Evolutionary conservation across 192 early-diverging fungal species (phyloP), one percentile per base, ranked within the genome.

Genomic region (Podila epicladia): DNA sequence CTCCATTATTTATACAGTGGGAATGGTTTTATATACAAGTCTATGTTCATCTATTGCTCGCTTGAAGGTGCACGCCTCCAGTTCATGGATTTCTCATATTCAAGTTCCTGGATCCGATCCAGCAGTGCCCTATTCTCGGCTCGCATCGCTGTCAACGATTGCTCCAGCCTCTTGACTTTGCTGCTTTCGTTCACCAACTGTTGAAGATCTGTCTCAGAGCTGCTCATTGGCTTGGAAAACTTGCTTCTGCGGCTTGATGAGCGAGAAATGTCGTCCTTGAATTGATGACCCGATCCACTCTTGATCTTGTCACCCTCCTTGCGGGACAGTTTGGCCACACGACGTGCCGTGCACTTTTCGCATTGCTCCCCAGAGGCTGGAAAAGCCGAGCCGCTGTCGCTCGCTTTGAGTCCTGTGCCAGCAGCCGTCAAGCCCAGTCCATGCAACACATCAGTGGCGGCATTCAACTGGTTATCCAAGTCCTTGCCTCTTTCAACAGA

Each of bases 71-170:
- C 41, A 45, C 2, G 1, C 41, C 1, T 45, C 41, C 41, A 45
- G 15, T 17, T 45, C 41, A 45, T 45, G 41, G 13, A 45, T 17
- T 80, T 80, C 22, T 80, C 77, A 32, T 72, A 65, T 35, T 80
- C 77, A 9, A 80, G 35, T 20, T 29, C 66, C 61, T 80, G 77
- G 26, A 80, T 80, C 58, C 71, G 67, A 24, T 80, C 77, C 35
- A 80, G 49, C 22, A 80, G 33, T 2, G 77, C 77, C 57, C 50
- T 72, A 19, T 73, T 72, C 57, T 80, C 77, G n/a, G 77, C 77
- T 13, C 77, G 35, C 61, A 80, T 72, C 0, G 77, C 71, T 37
- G 58, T 49, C 67, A 80, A 49, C 9, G 77, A 80, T 62, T 69
- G 72, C 45, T 80, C 77, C 15, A 80, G 31, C 7, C 77, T 65